Percentiles rank a stretch among this genome's conserved stretches.
Evolutionary conservation across 257 asterid species (phyloP).

Genomic region (Solanum gandarillasii): DNA sequence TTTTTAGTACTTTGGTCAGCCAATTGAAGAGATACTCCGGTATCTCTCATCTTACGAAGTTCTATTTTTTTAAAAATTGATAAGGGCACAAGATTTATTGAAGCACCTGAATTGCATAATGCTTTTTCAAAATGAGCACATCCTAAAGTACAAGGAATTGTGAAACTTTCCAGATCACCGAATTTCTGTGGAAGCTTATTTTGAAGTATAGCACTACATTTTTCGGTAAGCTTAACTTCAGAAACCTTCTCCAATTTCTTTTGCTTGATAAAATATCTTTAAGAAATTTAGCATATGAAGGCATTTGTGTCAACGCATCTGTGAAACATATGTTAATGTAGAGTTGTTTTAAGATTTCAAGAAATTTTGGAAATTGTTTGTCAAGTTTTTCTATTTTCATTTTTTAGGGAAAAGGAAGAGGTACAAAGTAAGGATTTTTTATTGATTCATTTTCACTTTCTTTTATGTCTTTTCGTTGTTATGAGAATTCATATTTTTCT

Average conservation of each 20-base stretch:
- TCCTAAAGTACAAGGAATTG: background rate
- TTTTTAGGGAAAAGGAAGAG: background rate
- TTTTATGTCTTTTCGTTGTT: background rate
- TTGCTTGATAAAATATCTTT: background rate
- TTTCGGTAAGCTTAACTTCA: background rate
- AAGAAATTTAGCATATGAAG: background rate
- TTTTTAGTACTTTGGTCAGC: background rate
- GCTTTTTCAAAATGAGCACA: background rate
- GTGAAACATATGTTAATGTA: background rate
- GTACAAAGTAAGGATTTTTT: background rate
- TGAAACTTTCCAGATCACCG: background rate
- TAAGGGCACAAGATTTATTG: background rate
- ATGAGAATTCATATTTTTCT: background rate
- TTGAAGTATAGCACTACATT: background rate
- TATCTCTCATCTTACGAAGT: background rate
- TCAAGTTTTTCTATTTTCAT: background rate
- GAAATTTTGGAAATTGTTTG: background rate
- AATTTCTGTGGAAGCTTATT: background rate
- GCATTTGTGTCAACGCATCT: background rate
- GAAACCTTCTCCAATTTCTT: background rate
- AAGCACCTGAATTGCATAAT: background rate
- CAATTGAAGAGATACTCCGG: background rate
- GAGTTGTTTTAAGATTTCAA: background rate
- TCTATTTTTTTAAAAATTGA: background rate
- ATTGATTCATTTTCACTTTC: background rate